Evolutionary conservation across 2,329 filamentous ascomycete species (phyloP).

Genomic region (Colletotrichum tabaci): DNA sequence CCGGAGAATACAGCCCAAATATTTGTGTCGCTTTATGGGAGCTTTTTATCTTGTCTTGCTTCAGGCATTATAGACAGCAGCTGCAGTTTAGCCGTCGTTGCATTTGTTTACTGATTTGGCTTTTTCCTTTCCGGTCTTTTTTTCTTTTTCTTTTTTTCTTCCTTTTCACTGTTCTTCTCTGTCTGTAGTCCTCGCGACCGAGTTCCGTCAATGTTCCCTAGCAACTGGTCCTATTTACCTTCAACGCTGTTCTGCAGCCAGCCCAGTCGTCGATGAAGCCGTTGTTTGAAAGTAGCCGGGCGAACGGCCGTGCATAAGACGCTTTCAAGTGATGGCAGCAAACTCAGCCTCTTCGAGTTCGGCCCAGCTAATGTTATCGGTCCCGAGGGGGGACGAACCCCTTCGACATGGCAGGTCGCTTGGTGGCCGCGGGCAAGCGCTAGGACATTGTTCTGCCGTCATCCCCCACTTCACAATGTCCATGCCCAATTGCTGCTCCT

Average conservation of each 20-base stretch:
- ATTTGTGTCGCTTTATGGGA: background rate
- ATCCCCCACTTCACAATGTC: constrained; percentile 18
- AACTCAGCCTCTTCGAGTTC: constrained; percentile 27
- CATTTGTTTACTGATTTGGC: background rate
- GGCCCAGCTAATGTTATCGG: constrained; percentile 23
- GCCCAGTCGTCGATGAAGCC: constrained; percentile 15
- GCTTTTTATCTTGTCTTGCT: background rate
- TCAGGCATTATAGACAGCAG: background rate
- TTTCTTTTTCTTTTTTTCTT: no score
- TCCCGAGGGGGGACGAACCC: constrained; percentile 23
- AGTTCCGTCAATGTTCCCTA: background rate
- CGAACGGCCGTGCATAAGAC: constrained; percentile 24
- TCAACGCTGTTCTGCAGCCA: background rate
- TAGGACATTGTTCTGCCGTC: constrained; percentile 30
- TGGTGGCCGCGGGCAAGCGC: constrained; percentile 11
- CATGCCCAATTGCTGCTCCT: constrained; percentile 21
- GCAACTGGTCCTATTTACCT: background rate
- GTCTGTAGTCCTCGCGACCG: background rate
- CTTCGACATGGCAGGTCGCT: constrained; percentile 1
- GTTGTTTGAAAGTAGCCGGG: constrained; percentile 12
- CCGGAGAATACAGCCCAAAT: constrained; percentile 12
- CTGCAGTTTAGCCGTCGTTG: constrained; percentile 23
- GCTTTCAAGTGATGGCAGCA: constrained; percentile 1
- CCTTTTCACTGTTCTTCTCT: background rate
- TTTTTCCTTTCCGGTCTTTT: no score